A percentile compares a stretch with the other conserved stretches of the same genome.
These are phyloP conservation scores for Bipolaris cookei DNA, from an alignment of 2,329 filamentous ascomycete species.

Conservation along the genomic window DNA sequence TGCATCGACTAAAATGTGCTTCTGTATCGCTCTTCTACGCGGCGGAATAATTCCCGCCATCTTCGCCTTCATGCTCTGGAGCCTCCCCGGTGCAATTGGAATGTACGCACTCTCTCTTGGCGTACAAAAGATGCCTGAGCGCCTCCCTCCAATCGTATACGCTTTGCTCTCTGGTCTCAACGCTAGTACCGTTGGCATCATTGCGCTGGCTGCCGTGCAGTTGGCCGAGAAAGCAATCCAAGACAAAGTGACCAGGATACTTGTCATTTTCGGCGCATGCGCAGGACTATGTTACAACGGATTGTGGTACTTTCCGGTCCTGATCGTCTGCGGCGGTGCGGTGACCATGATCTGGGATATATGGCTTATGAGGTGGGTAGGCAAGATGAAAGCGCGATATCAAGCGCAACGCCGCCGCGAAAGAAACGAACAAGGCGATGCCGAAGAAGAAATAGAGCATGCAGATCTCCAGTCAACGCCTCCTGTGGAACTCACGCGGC, in stretches of 20 bases:
- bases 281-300: conserved; percentile 74
- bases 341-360: conserved; percentile 63
- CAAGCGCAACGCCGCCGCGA: conserved; percentile 23
- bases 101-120: conserved; percentile 73
- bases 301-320: conserved; percentile 74
- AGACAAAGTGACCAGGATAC: conserved; percentile 65
- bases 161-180: conserved; percentile 75
- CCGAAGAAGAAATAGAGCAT: conserved; percentile 24
- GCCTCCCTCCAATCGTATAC: conserved; percentile 68
- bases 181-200: conserved; percentile 73
- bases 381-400: conserved; percentile 34
- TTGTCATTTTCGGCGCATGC: conserved; percentile 68
- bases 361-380: conserved; percentile 55
- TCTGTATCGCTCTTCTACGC: conserved; percentile 70
- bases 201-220: conserved; percentile 72
- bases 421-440: conserved; percentile 25
- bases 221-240: conserved; percentile 71
- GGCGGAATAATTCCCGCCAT: conserved; percentile 65
- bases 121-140: conserved; percentile 64
- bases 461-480: neutral
- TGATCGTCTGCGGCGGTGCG: conserved; percentile 65
- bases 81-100: conserved; percentile 71
- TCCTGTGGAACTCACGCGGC: neutral
- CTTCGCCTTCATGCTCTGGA: conserved; percentile 69
- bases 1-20: conserved; percentile 73